Conservation (phyloP, 2,329 filamentous ascomycete species). For the Calonectria honghensis region DNA sequence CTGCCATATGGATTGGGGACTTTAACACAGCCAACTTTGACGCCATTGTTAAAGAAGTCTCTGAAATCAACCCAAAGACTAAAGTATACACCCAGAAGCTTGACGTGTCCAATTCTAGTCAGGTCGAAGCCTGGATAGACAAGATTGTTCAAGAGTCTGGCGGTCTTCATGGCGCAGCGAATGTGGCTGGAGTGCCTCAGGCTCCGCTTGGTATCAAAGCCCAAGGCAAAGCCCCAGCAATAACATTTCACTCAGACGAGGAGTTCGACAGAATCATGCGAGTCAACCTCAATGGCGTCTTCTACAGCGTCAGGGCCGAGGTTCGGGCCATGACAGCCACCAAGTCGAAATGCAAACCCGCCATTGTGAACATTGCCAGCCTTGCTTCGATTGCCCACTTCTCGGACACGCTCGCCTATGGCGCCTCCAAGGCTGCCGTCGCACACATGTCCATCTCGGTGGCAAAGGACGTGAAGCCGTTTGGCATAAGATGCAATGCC, state of each 20-base stretch:
- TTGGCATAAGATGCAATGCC: constrained; percentile 19
- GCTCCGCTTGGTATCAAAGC: constrained; percentile 1
- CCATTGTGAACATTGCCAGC: constrained; percentile 8
- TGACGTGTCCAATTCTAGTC: neutral
- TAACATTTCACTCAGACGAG: neutral
- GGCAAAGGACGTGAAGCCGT: constrained; percentile 5
- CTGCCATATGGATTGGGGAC: constrained; percentile 13
- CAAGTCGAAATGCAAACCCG: neutral
- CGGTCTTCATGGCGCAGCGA: constrained; percentile 10
- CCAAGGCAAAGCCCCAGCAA: constrained; percentile 3
- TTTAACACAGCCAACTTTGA: constrained; percentile 15
- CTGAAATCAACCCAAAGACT: neutral
- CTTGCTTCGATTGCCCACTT: constrained; percentile 10
- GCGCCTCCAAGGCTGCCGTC: constrained; percentile 1
- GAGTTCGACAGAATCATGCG: constrained; percentile 13
- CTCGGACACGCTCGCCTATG: neutral
- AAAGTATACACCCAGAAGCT: constrained; percentile 1
- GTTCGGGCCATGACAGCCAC: constrained; percentile 4
- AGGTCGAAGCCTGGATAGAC: constrained; percentile 6
- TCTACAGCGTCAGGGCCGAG: constrained; percentile 11
- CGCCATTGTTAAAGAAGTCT: neutral
- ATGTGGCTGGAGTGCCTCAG: constrained; percentile 8
- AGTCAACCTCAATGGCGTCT: constrained; percentile 14
- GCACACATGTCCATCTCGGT: constrained; percentile 6
- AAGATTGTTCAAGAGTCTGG: constrained; percentile 16